These are phyloP conservation scores for Aspergillus luchuensis DNA, from an alignment of 2,329 filamentous ascomycete genomes.

Conservation along the genomic window DNA sequence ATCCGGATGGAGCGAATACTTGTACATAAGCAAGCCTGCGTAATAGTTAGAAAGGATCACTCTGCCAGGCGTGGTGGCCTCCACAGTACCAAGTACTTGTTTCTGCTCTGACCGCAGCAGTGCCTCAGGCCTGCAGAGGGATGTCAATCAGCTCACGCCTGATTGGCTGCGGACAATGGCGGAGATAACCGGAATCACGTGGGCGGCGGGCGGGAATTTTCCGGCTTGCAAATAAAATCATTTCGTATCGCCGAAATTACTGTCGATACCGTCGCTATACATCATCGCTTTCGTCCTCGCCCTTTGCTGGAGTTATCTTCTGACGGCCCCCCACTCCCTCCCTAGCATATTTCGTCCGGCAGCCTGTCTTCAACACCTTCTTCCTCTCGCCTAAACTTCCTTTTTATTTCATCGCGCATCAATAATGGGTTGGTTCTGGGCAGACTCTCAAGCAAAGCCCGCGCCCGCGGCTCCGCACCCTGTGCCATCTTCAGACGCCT, in stretches of 20 bases:
- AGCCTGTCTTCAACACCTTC: constrained; percentile 18
- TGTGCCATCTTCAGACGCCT: constrained; percentile 49
- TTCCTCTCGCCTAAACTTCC: constrained; percentile 9
- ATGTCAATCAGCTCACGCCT: not conserved
- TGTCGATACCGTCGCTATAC: not conserved
- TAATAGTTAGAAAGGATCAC: not conserved
- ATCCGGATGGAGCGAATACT: not conserved
- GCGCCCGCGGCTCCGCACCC: constrained; percentile 51
- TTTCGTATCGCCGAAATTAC: constrained; percentile 5
- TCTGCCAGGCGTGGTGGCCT: not conserved
- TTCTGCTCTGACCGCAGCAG: not conserved
- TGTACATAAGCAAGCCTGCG: not conserved
- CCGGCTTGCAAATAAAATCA: constrained; percentile 7
- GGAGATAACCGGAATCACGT: constrained; percentile 4
- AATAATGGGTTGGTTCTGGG: constrained; percentile 72
- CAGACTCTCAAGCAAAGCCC: constrained; percentile 52
- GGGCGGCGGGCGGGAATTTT: constrained; percentile 7
- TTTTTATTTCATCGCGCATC: constrained; percentile 15
- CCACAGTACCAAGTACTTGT: not conserved
- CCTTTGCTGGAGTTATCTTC: not conserved
- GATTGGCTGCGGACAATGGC: constrained; percentile 9
- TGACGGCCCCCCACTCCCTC: not conserved
- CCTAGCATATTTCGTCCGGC: not conserved
- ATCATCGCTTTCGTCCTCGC: not conserved
- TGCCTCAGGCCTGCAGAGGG: not conserved